Evolutionary conservation across 208 protist species (phyloP).

Genomic region (Trichomonas gallinae): DNA sequence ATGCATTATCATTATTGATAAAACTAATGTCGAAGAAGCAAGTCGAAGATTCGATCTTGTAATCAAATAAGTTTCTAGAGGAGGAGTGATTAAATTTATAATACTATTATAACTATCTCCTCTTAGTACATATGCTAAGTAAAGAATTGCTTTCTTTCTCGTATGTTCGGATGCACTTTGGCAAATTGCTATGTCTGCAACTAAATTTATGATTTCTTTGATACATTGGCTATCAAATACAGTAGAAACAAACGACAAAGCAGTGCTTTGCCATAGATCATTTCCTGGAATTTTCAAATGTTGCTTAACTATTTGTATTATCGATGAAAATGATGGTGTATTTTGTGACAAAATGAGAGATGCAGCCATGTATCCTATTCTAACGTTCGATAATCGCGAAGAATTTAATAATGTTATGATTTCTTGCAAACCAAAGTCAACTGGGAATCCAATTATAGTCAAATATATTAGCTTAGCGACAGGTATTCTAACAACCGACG

Average conservation of each 20-base stretch:
- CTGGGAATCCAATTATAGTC: not conserved
- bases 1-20: not conserved
- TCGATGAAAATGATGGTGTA: not conserved
- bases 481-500: not conserved
- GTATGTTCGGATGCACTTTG: not conserved
- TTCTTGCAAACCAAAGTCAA: not conserved
- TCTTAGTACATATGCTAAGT: not conserved
- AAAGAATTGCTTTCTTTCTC: not conserved
- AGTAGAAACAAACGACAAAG: not conserved
- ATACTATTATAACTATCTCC: not conserved
- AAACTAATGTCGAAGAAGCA: not conserved
- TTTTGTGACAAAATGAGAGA: not conserved
- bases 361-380: not conserved
- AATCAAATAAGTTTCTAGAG: not conserved
- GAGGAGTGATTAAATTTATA: not conserved
- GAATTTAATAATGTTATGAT: not conserved
- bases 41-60: not conserved
- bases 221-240: not conserved
- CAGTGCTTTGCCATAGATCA: not conserved
- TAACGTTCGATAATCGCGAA: not conserved
- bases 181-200: not conserved
- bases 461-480: not conserved
- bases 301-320: not conserved
- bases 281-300: not conserved
- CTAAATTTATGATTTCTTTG: not conserved